Conservation (phyloP, 768 basidiomycete genomes). For the Gymnopilus junonius region DNA sequence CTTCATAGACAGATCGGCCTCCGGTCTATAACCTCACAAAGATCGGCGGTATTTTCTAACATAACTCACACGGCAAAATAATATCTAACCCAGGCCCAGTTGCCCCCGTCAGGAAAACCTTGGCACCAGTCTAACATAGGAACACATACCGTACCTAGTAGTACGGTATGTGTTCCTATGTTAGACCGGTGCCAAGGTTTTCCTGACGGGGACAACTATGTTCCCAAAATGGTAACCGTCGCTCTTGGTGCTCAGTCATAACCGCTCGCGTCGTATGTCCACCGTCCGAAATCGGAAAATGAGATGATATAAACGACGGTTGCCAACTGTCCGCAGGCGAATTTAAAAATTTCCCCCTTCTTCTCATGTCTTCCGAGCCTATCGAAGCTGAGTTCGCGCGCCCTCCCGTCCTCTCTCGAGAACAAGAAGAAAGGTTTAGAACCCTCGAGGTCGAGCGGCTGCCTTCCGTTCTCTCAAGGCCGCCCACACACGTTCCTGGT, state of each 20-base stretch:
- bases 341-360: background rate
- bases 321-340: background rate
- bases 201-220: too few relatives aligned
- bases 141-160: too few relatives aligned
- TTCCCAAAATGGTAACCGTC: too few relatives aligned
- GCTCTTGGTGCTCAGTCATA: background rate
- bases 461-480: conserved; percentile 11
- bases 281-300: background rate
- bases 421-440: conserved; percentile 32
- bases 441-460: conserved; percentile 28
- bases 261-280: background rate
- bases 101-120: too few relatives aligned
- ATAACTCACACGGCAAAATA: too few relatives aligned
- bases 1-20: too few relatives aligned
- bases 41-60: too few relatives aligned
- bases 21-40: too few relatives aligned
- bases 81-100: too few relatives aligned
- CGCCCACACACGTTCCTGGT: conserved; percentile 14
- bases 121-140: too few relatives aligned
- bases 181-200: too few relatives aligned
- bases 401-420: conserved; percentile 26
- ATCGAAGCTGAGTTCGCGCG: conserved; percentile 31
- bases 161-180: too few relatives aligned
- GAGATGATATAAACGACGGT: background rate
- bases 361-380: conserved; percentile 33